These are phyloP conservation scores for Eucalyptus marginata DNA, from an alignment of 345 rosid genomes.

Conservation along the genomic window DNA sequence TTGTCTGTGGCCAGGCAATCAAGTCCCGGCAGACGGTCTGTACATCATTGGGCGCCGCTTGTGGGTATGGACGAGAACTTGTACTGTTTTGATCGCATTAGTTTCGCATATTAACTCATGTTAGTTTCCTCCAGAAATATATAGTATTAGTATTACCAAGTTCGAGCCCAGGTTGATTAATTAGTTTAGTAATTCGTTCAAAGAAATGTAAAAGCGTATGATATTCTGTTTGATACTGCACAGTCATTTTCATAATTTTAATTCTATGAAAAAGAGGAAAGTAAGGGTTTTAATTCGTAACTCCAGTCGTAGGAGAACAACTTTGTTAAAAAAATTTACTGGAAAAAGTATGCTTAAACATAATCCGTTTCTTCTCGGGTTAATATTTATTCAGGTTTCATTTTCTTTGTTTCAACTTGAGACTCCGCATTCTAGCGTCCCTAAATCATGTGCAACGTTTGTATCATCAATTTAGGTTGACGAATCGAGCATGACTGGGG, in stretches of 20 bases:
- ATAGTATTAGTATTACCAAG: background rate
- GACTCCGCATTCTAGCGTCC: background rate
- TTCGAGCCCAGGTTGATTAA: background rate
- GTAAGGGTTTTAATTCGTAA: background rate
- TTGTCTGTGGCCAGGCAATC: slow-evolving; percentile 45
- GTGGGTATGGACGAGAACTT: background rate
- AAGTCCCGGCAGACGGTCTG: slow-evolving; percentile 59
- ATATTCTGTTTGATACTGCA: background rate
- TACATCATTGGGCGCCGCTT: slow-evolving; percentile 23
- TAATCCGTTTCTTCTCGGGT: background rate
- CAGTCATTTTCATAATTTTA: background rate
- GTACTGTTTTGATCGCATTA: background rate
- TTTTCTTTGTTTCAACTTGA: background rate
- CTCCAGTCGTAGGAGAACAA: background rate
- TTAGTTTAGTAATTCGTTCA: background rate
- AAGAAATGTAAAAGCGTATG: background rate
- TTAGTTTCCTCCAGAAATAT: background rate
- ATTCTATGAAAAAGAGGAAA: background rate
- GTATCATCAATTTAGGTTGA: background rate
- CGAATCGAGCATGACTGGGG: slow-evolving; percentile 59
- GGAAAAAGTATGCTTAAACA: background rate
- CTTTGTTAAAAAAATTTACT: background rate
- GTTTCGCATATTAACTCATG: background rate
- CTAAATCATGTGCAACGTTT: background rate
- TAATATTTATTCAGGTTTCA: background rate